A percentile compares a stretch with the other conserved stretches of the same genome.
Evolutionary conservation across 129 eudicot species (phyloP).

Genomic region (Flaveria bidentis): DNA sequence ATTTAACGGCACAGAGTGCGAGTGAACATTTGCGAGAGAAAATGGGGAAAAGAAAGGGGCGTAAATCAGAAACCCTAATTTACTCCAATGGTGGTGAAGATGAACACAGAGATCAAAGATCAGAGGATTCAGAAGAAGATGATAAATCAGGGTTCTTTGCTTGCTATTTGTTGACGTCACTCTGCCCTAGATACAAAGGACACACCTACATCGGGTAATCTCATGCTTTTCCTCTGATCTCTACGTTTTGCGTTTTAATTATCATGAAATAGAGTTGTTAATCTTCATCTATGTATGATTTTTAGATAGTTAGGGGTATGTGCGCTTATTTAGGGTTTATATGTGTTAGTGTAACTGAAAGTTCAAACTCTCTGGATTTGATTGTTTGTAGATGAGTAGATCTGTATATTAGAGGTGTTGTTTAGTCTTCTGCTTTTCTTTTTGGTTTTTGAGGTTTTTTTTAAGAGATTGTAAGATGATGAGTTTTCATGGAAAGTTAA

Average conservation of each 20-base stretch:
- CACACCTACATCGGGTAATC: conserved; percentile 88
- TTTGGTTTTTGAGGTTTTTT: not conserved
- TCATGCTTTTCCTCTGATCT: not conserved
- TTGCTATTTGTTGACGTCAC: conserved; percentile 72
- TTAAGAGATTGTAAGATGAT: not conserved
- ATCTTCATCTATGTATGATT: not conserved
- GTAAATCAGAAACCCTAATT: conserved; percentile 47
- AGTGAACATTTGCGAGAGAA: not conserved
- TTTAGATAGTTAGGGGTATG: not conserved
- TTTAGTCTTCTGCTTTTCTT: not conserved
- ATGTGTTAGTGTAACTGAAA: not conserved
- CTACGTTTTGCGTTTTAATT: not conserved
- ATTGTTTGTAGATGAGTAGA: not conserved
- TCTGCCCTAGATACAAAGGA: conserved; percentile 75
- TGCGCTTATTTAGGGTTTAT: conserved; percentile 8
- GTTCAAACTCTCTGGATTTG: not conserved
- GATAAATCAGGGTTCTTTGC: conserved; percentile 52
- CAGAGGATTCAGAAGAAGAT: conserved; percentile 26
- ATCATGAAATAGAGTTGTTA: not conserved
- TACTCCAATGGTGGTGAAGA: conserved; percentile 10
- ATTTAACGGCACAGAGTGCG: not conserved
- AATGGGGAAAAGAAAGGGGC: conserved; percentile 52
- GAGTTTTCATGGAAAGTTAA: not conserved
- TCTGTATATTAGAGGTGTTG: not conserved
- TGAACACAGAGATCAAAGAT: conserved; percentile 20